Evolutionary conservation across 495 filamentous ascomycete genomes (phyloP), one percentile per base, ranked within the genome.

Genomic region (Aspergillus heteromorphus): DNA sequence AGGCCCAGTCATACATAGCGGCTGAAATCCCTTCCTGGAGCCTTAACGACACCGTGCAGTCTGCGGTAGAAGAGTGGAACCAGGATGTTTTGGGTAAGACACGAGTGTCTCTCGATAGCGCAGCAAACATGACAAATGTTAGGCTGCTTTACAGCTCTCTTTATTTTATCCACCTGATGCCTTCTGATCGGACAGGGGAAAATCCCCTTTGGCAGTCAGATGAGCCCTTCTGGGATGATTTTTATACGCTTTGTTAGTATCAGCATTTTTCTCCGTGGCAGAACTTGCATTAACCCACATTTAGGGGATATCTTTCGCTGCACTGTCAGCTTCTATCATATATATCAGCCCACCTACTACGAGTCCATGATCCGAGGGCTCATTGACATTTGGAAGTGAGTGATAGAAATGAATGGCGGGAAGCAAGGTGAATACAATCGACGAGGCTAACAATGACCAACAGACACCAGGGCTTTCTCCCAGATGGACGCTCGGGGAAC

Each of bases 141-240:
- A 80, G 79, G 45, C 77, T 84, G 6, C 74, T 87, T 8, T 89
- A 89, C 58, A 76, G 85, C 36, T 87, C 83, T 1, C 79, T 87
- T 72, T 86, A 86, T 55, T 82, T 83, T 48, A 85, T 85, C 69
- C 77, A 79, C 40, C 71, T 87, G 25, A 85, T 82, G 59, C 86
- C 85, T 0, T 86, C 87, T 38, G 84, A 88, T 54, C 84, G 88
- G 54, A 87, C 86, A 0, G 85, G 86, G 0, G 86, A 90, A 66
- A 89, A 89, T 56, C 86, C 85, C 3, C 57, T 83, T 1, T 90
- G 86, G 83, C 57, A 79, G 4, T 84, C 79, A 20, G 73, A 63
- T 8, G 86, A 88, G 70, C 86, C 87, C 14, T 88, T 83, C 51
- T 90, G 83, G 67, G 87, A 90, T 64, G 85, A 83, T 2, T 69